phyloP scores from a whole-genome alignment of 1,284 basidiomycete genomes.

The Serendipita sp. region DNA sequence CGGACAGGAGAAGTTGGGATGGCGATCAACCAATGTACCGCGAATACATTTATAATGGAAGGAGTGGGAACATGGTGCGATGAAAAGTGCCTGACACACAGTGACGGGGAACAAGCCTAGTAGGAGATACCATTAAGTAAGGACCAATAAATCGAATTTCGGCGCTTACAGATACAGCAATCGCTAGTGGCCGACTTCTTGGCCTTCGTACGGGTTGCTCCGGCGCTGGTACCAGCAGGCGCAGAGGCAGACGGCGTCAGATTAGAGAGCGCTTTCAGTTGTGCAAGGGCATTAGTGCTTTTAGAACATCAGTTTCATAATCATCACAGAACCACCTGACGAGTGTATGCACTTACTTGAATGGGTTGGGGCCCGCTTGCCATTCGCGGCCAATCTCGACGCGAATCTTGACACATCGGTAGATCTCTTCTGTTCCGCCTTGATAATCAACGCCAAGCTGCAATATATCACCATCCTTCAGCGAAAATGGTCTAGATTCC shows the following conservation, averaged over 20 bases:
- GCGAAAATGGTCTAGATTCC: constrained; percentile 62
- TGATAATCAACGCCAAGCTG: constrained; percentile 98
- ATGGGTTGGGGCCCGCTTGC: constrained; percentile 79
- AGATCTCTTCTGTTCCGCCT: constrained; percentile 93
- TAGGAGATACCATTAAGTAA: constrained; percentile 1
- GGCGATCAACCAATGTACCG: constrained; percentile 73
- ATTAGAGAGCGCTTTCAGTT: constrained; percentile 59
- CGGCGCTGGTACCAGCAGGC: constrained; percentile 3
- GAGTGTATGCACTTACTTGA: constrained; percentile 60
- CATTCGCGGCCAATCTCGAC: constrained; percentile 84
- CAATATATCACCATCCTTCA: constrained; percentile 90
- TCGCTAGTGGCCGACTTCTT: constrained; percentile 51
- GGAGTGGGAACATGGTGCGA: constrained; percentile 90
- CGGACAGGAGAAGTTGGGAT: constrained; percentile 91
- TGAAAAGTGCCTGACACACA: constrained; percentile 92
- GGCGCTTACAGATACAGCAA: constrained; percentile 77
- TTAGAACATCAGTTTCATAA: neutral
- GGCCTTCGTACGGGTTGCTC: constrained; percentile 11
- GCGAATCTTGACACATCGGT: constrained; percentile 94
- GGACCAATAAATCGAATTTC: constrained; percentile 3
- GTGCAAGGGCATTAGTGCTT: constrained; percentile 66
- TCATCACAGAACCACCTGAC: neutral
- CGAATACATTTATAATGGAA: constrained; percentile 99
- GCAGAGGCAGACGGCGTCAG: constrained; percentile 18
- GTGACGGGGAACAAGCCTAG: constrained; percentile 81